A percentile compares a stretch with the other conserved stretches of the same genome.
Conservation (phyloP, 2,329 filamentous ascomycete species). For the Cytospora paraplurivora region DNA sequence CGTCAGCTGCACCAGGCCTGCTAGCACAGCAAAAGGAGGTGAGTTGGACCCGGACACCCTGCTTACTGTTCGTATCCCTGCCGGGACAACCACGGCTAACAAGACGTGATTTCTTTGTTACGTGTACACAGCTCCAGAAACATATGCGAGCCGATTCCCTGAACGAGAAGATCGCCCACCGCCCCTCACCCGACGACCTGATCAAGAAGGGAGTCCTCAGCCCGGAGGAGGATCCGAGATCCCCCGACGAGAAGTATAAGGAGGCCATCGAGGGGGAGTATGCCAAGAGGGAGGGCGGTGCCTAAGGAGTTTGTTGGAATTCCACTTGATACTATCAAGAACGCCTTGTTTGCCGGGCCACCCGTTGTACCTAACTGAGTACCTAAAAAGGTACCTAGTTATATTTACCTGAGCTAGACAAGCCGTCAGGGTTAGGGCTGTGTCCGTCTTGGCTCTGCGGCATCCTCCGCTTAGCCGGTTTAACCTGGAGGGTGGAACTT, state of each 20-base stretch:
- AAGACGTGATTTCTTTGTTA: neutral
- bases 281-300: constrained; percentile 63
- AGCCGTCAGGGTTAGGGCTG: too few species aligned
- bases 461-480: too few species aligned
- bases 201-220: constrained; percentile 76
- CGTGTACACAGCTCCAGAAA: constrained; percentile 63
- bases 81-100: neutral
- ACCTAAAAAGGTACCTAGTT: too few species aligned
- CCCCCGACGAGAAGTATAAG: constrained; percentile 57
- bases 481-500: too few species aligned
- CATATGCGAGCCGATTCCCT: constrained; percentile 86
- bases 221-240: constrained; percentile 61
- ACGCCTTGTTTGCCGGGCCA: too few species aligned
- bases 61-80: neutral
- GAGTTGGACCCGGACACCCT: constrained; percentile 29
- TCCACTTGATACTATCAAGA: neutral
- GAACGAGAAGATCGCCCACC: constrained; percentile 81
- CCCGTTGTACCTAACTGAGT: too few species aligned
- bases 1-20: constrained; percentile 75
- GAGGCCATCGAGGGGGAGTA: constrained; percentile 67
- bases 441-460: too few species aligned
- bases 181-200: constrained; percentile 75
- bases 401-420: too few species aligned
- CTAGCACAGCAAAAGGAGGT: constrained; percentile 78
- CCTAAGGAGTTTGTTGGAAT: constrained; percentile 40